These are phyloP conservation scores for Suhomyces ambrosiae DNA, from an alignment of 1,139 yeast species.

Conservation along the genomic window DNA sequence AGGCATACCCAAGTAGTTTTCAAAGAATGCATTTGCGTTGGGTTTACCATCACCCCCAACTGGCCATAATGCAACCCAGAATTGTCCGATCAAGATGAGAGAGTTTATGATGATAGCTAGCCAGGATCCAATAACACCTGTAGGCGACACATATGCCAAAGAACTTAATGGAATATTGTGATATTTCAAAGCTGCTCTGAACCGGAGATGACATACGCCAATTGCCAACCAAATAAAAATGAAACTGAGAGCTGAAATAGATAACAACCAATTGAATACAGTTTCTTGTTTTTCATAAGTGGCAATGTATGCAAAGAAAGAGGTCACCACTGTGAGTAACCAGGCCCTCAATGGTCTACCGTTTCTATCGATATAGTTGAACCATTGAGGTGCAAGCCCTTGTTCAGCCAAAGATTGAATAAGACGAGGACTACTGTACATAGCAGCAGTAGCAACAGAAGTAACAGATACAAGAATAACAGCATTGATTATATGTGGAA, in stretches of 20 bases:
- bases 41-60: constrained; percentile 23
- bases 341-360: constrained; percentile 29
- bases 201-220: constrained; percentile 26
- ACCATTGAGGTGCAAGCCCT: constrained; percentile 28
- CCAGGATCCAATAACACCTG: constrained; percentile 28
- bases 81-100: constrained; percentile 24
- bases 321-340: constrained; percentile 23
- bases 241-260: constrained; percentile 29
- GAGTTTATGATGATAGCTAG: constrained; percentile 24
- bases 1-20: constrained; percentile 27
- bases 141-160: constrained; percentile 27
- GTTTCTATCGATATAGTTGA: constrained; percentile 25
- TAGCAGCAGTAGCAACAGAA: constrained; percentile 32
- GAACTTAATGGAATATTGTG: constrained; percentile 23
- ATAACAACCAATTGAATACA: constrained; percentile 30
- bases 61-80: constrained; percentile 32
- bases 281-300: constrained; percentile 25
- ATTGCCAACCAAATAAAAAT: constrained; percentile 27
- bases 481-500: constrained; percentile 29
- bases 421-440: constrained; percentile 29
- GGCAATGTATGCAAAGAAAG: constrained; percentile 28
- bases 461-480: constrained; percentile 30
- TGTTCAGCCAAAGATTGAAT: constrained; percentile 28
- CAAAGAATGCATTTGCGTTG: constrained; percentile 26
- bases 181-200: constrained; percentile 27